Conservation (phyloP, 305 asterid genomes). For the Solanum aculeatissimum region DNA sequence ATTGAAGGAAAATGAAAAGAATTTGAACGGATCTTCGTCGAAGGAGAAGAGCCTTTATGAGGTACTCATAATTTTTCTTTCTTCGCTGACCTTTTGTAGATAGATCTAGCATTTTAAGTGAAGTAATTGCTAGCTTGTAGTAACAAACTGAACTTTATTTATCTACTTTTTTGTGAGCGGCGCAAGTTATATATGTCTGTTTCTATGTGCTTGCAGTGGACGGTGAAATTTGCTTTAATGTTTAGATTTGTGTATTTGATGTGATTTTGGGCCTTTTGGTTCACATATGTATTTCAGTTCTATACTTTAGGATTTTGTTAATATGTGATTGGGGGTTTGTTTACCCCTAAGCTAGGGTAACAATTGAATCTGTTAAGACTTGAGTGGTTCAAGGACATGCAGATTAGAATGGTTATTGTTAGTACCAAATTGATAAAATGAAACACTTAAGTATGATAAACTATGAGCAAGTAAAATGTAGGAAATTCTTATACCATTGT, state of each 20-base stretch:
- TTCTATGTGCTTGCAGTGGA: background rate
- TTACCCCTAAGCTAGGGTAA: too few species aligned
- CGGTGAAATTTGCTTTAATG: background rate
- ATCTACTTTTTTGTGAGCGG: too few species aligned
- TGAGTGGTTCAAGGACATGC: too few species aligned
- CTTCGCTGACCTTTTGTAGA: background rate
- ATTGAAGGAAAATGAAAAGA: slow-evolving; percentile 21
- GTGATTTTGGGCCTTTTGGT: background rate
- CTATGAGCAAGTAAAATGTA: too few species aligned
- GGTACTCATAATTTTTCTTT: slow-evolving; percentile 16
- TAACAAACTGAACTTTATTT: background rate
- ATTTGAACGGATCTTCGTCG: slow-evolving; percentile 13
- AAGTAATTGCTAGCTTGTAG: background rate
- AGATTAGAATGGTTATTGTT: too few species aligned
- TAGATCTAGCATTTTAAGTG: background rate
- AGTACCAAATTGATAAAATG: too few species aligned
- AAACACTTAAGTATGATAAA: too few species aligned
- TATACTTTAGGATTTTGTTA: background rate
- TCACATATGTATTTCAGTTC: background rate
- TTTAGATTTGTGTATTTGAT: background rate
- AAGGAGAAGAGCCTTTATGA: slow-evolving; percentile 54
- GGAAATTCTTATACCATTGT: too few species aligned
- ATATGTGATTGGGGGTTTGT: background rate
- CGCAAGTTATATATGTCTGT: background rate
- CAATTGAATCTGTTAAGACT: too few species aligned